Conservation (phyloP, 768 basidiomycete species). For the Phlegmacium glaucopus region DNA sequence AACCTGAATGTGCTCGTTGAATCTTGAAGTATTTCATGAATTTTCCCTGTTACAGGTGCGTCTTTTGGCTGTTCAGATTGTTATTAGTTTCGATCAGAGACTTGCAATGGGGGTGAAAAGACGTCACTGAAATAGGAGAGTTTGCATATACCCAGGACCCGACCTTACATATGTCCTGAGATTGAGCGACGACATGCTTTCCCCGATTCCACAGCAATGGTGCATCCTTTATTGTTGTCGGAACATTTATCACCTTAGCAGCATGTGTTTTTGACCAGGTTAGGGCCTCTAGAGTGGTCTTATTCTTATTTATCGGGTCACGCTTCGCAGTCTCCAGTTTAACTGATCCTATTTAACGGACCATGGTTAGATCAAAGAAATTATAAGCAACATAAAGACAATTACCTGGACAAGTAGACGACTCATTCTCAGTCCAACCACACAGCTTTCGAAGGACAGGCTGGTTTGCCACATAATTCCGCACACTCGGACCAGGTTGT, state of each 20-base stretch:
- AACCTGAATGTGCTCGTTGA: too few species aligned
- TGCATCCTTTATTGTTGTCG: neutral
- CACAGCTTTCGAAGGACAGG: neutral
- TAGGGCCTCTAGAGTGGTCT: neutral
- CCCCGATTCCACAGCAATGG: neutral
- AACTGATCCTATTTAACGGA: neutral
- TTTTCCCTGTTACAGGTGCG: too few species aligned
- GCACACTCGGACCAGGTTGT: neutral
- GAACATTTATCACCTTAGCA: neutral
- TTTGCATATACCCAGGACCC: neutral
- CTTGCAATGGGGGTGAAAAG: neutral
- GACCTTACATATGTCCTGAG: neutral
- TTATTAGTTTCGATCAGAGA: neutral
- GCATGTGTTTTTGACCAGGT: neutral
- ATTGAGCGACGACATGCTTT: neutral
- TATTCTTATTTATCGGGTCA: neutral
- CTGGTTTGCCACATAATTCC: neutral
- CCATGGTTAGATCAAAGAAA: neutral
- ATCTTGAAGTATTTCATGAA: too few species aligned
- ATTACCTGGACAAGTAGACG: neutral
- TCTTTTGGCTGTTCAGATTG: neutral
- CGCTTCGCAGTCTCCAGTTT: neutral
- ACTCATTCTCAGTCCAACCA: neutral
- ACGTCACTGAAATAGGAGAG: neutral
- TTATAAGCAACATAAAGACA: neutral